Base-by-base conservation (phyloP, 2,329 filamentous ascomycete genomes). In the Ophiostoma himal-ulmi region DNA sequence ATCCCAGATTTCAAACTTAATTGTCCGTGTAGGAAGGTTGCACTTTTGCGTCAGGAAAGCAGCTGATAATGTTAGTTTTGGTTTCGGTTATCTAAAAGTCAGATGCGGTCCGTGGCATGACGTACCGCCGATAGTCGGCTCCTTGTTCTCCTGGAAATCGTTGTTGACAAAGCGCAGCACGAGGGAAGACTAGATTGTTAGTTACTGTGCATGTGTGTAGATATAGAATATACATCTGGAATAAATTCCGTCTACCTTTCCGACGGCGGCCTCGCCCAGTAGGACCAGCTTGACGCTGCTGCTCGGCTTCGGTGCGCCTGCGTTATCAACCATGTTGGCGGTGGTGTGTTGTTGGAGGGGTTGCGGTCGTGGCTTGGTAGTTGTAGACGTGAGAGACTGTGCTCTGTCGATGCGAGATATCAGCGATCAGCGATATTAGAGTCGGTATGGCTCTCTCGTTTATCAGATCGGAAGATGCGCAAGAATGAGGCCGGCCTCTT, bases 231-330 rank as follows among this genome's bases (percentile, higher is more conserved):
- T 14, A 10, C 37, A 39, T 39, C 13, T 20, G 14, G 13, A 44
- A 44, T 44, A 13, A 57, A 30, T 5, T 34, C 13, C 17, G 20
- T 80, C 73, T 84, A 97, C 95, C 91, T 99, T 99, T 88, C 95
- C 95, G 71, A 99, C 95, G 72, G 95, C 95, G 74, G 95, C 95
- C 83, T 99, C 95, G 75, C 95, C 95, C 71, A 99, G 89, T 78
- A 99, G 88, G 75, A 99, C 95, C 76, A 99, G 91, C 90, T 99
- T 99, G 80, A 99, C 95, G 84, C 95, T 99, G 89, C 94, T 98
- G 86, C 94, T 98, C 73, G 95, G 95, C 84, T 98, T 99, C 76
- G 89, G 85, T 78, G 86, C 84, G 57, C 68, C 73, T 76, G 87
- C 88, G 78, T 88, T 83, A 79, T 94, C 91, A 78, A 90, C 88